Evolutionary conservation across 116 monocot species (phyloP), one percentile per base, ranked within the genome.

Genomic region (Posidonia oceanica): DNA sequence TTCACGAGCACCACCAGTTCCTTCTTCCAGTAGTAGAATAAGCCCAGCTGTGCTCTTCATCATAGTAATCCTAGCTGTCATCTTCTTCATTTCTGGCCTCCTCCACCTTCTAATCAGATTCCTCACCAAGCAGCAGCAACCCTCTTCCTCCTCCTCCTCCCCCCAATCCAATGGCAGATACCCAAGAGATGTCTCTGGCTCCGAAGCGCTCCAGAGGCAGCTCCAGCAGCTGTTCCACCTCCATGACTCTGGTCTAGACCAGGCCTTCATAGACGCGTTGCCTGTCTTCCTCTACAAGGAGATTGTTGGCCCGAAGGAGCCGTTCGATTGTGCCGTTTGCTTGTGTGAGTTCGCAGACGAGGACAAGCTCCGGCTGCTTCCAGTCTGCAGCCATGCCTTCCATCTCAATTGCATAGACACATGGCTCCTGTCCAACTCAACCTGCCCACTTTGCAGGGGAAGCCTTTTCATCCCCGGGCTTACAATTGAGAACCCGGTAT

Each of bases 181-280:
- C 61, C 70, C 39, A 14, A 21, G 51, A 36, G 82, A 73, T 41
- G 14, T 62, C 56, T 41, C 76, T 0, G 58, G 73, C 54, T 44
- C 84, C 14, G 86, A 83, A 6, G 82, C 86, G 3, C 81, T 90
- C 36, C 90, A 90, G 69, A 74, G 90, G 52, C 90, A 90, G 72
- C 76, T 90, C 17, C 90, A 86, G 77, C 90, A 90, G 77, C 80
- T 90, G 14, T 90, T 90, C 76, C 90, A 86, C 68, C 79, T 90
- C 54, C 86, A 90, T 36, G 90, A 90, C 64, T 79, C 90, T 0
- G 90, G 90, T 37, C 81, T 90, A 8, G 90, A 90, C 64, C 84
- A 86, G 73, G 76, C 90, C 37, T 77, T 78, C 81, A 90, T 90
- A 59, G 90, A 90, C 54, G 81, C 86, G 0, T 77, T 90, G 54